These are phyloP conservation scores for Penicillium paxilli DNA, from an alignment of 495 filamentous ascomycete genomes.

Conservation along the genomic window DNA sequence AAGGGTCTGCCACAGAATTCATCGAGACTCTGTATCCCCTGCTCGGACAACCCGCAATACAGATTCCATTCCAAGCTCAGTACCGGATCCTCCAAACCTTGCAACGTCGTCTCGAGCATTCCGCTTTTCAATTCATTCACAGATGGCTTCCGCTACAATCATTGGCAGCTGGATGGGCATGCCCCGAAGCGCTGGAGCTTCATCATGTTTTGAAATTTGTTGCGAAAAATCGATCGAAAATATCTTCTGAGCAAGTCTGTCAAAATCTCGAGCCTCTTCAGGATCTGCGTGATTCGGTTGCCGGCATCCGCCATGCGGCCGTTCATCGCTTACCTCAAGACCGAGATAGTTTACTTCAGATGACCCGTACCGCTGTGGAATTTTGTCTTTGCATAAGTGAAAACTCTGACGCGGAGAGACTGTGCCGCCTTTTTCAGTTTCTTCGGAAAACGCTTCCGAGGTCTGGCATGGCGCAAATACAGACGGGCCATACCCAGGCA, in stretches of 20 bases:
- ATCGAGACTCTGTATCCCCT: not conserved
- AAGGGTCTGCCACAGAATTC: not conserved
- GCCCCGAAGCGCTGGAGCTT: conserved; percentile 1
- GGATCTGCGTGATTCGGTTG: not conserved
- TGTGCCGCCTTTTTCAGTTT: not conserved
- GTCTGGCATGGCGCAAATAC: not conserved
- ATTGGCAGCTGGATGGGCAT: not conserved
- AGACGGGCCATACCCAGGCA: too few relatives aligned
- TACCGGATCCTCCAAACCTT: not conserved
- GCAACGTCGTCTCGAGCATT: not conserved
- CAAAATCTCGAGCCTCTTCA: not conserved
- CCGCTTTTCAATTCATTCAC: not conserved
- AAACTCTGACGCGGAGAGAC: not conserved
- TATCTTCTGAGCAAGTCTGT: not conserved
- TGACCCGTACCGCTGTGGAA: not conserved
- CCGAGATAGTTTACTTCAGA: not conserved
- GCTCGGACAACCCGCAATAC: not conserved
- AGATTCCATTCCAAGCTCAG: not conserved
- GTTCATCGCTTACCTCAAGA: conserved; percentile 2
- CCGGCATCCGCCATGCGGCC: conserved; percentile 4
- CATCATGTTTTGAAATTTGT: not conserved
- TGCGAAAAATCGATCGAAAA: not conserved
- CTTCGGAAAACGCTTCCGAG: not conserved
- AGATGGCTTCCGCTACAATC: not conserved
- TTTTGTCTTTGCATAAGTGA: not conserved